Evolutionary conservation across 208 protist genomes (phyloP).

Genomic region (Wallacemonas sp.): DNA sequence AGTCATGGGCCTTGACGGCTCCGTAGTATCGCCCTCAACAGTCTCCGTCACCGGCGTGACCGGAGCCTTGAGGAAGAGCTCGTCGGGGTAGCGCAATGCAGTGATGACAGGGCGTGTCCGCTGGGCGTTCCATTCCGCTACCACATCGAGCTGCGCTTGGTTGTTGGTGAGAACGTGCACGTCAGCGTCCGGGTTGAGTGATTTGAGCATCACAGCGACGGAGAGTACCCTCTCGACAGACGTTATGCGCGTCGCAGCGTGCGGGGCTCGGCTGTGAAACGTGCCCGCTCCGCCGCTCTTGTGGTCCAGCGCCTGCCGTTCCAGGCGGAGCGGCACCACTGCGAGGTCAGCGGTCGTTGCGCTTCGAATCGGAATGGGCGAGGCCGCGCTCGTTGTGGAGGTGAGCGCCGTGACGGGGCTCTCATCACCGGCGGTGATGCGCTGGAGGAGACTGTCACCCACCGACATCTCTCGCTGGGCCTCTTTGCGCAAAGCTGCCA

Average conservation of each 20-base stretch:
- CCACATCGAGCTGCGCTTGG: slow-evolving; percentile 44
- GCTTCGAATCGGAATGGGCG: neutral
- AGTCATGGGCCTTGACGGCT: too few species aligned
- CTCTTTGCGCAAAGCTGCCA: slow-evolving; percentile 45
- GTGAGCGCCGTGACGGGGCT: neutral
- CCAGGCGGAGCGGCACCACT: neutral
- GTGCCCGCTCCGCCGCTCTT: too few species aligned
- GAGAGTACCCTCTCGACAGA: slow-evolving; percentile 71
- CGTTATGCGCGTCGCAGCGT: slow-evolving; percentile 40
- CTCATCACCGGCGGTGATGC: slow-evolving; percentile 5
- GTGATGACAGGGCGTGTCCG: slow-evolving; percentile 7
- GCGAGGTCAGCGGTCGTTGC: neutral
- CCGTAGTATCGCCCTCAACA: too few species aligned
- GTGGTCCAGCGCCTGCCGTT: too few species aligned
- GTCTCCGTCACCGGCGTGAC: slow-evolving; percentile 8
- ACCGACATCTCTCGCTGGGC: slow-evolving; percentile 15
- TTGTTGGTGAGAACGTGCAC: slow-evolving; percentile 78
- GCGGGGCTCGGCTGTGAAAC: slow-evolving; percentile 30
- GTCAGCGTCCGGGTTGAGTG: slow-evolving; percentile 76
- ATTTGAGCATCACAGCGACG: slow-evolving; percentile 86
- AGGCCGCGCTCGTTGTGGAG: neutral
- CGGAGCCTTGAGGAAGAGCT: slow-evolving; percentile 64
- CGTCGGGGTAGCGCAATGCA: slow-evolving; percentile 64
- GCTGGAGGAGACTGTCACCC: slow-evolving; percentile 12
- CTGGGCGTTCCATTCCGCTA: slow-evolving; percentile 53